Evolutionary conservation across 306 rosid genomes (phyloP), one percentile per base, ranked within the genome.

Genomic region (Castanopsis chinensis): DNA sequence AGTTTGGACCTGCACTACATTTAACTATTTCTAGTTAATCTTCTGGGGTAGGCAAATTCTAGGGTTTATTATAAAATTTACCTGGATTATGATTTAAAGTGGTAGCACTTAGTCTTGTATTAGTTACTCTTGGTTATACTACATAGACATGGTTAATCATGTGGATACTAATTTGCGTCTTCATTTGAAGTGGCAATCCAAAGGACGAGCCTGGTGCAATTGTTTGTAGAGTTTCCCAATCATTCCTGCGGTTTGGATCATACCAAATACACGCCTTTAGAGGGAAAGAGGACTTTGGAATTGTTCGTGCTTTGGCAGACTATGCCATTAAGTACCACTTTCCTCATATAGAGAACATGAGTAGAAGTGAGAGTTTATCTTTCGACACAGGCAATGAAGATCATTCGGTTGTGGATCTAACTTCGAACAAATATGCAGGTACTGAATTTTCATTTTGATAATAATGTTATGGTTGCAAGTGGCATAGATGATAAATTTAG

Each of bases 401-500:
- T 68, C 87, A 87, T 85, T 86, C 92, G 28, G 89, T 93, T 52
- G 97, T 96, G 78, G 99, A 93, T 89, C 93, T 96, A 80, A 96
- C 99, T 41, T 96, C 96, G 71, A 96, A 96, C 86, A 93, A 96
- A 88, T 91, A 96, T 83, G 99, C 98, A 90, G 99, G 99, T 95
- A 89, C 74, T 20, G 13, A 25, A 68, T 7, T 74, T 73, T 61
- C 55, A 13, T 57, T 12, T 69, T 41, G 20, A 20, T 35, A 72
- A 57, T 32, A 30, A 37, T 74, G 63, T 27, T 56, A 58, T 71
- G 30, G 37, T 61, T 75, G 80, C 37, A 30, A 53, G 21, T 10
- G 53, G 41, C 61, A 69, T 21, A 18, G 25, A 8, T 71, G 37
- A 45, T 14, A 33, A 68, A 3, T 13, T 52, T 59, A 17, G 49